Percentiles rank a stretch among this genome's conserved stretches.
These are phyloP conservation scores for Durotheca rogersii DNA, from an alignment of 495 filamentous ascomycete species.

Conservation along the genomic window DNA sequence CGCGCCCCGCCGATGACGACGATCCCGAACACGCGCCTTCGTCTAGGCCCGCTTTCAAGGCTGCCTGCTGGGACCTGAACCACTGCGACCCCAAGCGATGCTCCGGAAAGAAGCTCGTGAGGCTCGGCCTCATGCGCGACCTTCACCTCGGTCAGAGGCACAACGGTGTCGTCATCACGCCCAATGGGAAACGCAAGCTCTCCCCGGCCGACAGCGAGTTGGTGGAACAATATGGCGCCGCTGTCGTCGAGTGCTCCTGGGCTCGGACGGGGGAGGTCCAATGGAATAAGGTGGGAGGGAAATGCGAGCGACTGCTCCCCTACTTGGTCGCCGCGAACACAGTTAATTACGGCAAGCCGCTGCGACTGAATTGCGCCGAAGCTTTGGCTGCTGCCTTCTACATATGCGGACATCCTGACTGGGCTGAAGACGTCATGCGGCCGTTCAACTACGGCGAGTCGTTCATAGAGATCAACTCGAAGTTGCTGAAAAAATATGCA, in stretches of 20 bases:
- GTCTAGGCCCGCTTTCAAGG: slow-evolving; percentile 70
- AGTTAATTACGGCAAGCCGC: slow-evolving; percentile 95
- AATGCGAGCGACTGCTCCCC: slow-evolving; percentile 87
- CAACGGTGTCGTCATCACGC: slow-evolving; percentile 86
- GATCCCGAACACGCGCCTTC: slow-evolving; percentile 43
- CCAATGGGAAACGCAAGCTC: slow-evolving; percentile 82
- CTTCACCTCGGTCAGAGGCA: slow-evolving; percentile 88
- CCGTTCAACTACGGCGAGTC: slow-evolving; percentile 85
- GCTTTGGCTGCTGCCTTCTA: slow-evolving; percentile 88
- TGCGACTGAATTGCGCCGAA: slow-evolving; percentile 92
- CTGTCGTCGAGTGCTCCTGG: slow-evolving; percentile 98
- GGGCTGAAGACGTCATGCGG: slow-evolving; percentile 78
- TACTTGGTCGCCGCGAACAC: slow-evolving; percentile 96
- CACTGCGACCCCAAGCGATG: slow-evolving; percentile 98
- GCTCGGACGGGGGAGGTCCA: slow-evolving; percentile 88
- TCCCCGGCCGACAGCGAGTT: slow-evolving; percentile 78
- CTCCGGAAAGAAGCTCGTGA: slow-evolving; percentile 91
- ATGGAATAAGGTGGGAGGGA: slow-evolving; percentile 89
- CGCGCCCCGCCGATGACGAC: slow-evolving; percentile 29
- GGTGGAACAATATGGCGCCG: slow-evolving; percentile 84
- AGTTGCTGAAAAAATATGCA: slow-evolving; percentile 79
- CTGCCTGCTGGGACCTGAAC: slow-evolving; percentile 95
- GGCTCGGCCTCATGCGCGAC: slow-evolving; percentile 89
- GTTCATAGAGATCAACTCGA: slow-evolving; percentile 84
- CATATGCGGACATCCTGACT: slow-evolving; percentile 88